Evolutionary conservation across 2,329 filamentous ascomycete genomes (phyloP), one percentile per base, ranked within the genome.

Genomic region (Alternaria sp.): DNA sequence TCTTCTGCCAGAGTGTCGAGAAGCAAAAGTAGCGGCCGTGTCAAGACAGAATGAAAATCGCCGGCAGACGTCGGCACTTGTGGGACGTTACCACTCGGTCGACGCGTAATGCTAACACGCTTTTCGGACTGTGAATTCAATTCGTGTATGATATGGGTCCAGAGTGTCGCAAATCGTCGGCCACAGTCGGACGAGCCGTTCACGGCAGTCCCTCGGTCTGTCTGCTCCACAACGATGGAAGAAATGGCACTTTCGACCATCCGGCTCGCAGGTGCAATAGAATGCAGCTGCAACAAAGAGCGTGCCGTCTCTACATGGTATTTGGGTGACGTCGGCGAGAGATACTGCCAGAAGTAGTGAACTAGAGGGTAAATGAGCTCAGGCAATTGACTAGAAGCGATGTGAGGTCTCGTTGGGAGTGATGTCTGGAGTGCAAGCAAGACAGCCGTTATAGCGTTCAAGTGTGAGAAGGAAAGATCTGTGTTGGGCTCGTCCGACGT

Each of bases 231-330:
- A 33, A 91, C 82, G 77, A 96, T 88, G 2, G 93, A 79, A 26
- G 85, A 83, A 24, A 96, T 86, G 0, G 91, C 87, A 24, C 91
- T 92, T 76, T 97, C 93, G 4, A 97, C 88, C 44, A 93, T 86
- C 51, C 90, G 88, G 66, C 88, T 88, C 2, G 84, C 80, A 37
- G 84, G 80, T 1, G 89, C 86, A 11, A 96, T 84, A 0, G 88
- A 86, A 67, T 98, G 93, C 51, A 99, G 80, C 65, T 92, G 88
- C 91, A 95, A 96, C 37, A 99, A 80, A 66, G 88, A 90, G 56
- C 91, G 88, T 8, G 96, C 91, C 17, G 93, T 89, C 79, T 99
- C 96, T 31, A 99, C 93, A 72, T 98, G 95, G 66, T 94, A 96
- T 72, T 97, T 97, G 0, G 93, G 93, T 62, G 89, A 88, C 11